Base-by-base conservation (phyloP, 2,329 filamentous ascomycete genomes). In the Fusarium brachygibbosum region DNA sequence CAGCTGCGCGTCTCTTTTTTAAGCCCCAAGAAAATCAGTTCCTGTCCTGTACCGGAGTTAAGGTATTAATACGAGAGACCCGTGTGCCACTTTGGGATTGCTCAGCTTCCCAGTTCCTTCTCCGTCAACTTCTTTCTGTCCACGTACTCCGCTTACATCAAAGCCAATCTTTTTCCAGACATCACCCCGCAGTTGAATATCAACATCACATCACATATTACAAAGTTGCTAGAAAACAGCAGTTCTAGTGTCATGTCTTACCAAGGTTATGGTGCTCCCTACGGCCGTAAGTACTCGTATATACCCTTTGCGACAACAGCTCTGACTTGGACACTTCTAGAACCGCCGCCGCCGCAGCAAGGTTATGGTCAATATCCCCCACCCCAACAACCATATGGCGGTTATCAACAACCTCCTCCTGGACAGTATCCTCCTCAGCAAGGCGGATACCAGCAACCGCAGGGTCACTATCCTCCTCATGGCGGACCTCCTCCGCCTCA, bases 341-440 rank as follows among this genome's bases (percentile, higher is more conserved):
- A 65, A 41, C 40, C 60, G 77, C 78, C 80, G 53, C 79, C 75
- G 44, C 79, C 76, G 31, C 80, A 81, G 32, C 80, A 81, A 66
- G 81, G 80, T 68, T 82, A 82, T 69, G 79, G 79, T 38, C 79
- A 79, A 62, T 77, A 79, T 28, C 76, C 72, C 32, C 78, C 74
- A 32, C 74, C 54, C 31, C 68, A 65, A 44, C 69, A 72, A 34
- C 70, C 70, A 35, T 72, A 76, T 40, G 76, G 79, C 6, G 76
- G 78, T 25, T 79, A 81, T 46, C 80, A 77, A 52, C 78, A 77
- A 48, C 77, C 76, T 56, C 77, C 74, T 40, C 73, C 68, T 64
- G 42, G 77, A 75, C 69, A 74, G 28, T 76, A 75, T 60, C 74
- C 72, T 51, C 70, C 74, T 53, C 72, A 72, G 14, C 74, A 76